Evolutionary conservation across 768 basidiomycete species (phyloP), one percentile per base, ranked within the genome.

Genomic region (Leccinum longicurvipes): DNA sequence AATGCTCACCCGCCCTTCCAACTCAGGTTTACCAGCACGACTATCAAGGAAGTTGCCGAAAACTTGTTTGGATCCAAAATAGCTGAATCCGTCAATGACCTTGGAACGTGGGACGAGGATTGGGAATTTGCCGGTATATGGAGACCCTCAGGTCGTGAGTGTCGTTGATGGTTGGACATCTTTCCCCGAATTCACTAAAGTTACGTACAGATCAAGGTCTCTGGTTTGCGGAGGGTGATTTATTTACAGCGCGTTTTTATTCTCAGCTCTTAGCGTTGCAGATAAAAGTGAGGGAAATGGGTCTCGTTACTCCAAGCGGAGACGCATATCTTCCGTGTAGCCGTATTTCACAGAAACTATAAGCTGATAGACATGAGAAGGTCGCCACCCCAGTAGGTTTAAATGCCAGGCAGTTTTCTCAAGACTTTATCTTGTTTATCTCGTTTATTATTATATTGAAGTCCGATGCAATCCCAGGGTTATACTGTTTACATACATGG

Each of bases 71-170:
- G 47, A 11, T n/a, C 29, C 17, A 15, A 57, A 14, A 41, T 59
- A 25, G 56, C 57, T 48, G 47, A 45, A 55, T 59, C 19, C 9
- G 57, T 59, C 27, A 34, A 57, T 36, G 56, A 57, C 10, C 19
- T 58, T 36, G 56, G 57, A 32, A 56, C 56, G 11, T 59, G 42
- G 42, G 57, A 59, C 42, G 28, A 41, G 17, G 44, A 58, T 15
- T 51, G n/a, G 48, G 57, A 59, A 17, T 47, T 32, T 21, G 57
- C 57, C 17, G 56, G 57, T 3, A 11, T 51, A 45, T 59, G 57
- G 56, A 58, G 57, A 44, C 56, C 49, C 4, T 51, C 56, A 8
- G 57, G 57, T 11, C 50, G 57, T 42, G 25, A 25, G 56, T 51
- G 7, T n/a, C 39, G 11, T 12, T 41, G 5, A 19, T 11, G 19